These are phyloP conservation scores for Sporopachydermia cereana DNA, from an alignment of 1,139 yeast species.

Conservation along the genomic window DNA sequence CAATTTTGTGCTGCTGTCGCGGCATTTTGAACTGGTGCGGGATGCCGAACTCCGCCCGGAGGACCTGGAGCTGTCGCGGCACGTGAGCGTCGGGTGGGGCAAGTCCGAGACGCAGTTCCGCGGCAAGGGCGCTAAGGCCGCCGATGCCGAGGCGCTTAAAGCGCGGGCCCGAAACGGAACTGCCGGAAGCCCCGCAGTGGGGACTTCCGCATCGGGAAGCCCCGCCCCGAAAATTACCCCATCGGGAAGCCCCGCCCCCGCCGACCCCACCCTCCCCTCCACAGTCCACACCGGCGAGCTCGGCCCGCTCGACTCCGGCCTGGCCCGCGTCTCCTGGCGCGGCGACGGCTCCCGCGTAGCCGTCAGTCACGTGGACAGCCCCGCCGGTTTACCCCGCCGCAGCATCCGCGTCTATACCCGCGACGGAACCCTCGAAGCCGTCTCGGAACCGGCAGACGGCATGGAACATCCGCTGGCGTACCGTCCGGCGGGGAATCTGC, in stretches of 20 bases:
- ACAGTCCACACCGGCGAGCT: slow-evolving; percentile 57
- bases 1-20: slow-evolving; percentile 55
- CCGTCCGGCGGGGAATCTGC: slow-evolving; percentile 85
- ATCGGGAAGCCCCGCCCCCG: slow-evolving; percentile 28
- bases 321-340: slow-evolving; percentile 66
- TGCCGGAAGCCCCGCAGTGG: slow-evolving; percentile 14
- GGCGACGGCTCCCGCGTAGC: slow-evolving; percentile 87
- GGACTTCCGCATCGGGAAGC: slow-evolving; percentile 14
- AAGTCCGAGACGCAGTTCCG: slow-evolving; percentile 92
- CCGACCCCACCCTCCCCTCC: slow-evolving; percentile 89
- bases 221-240: background rate
- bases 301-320: slow-evolving; percentile 40
- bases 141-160: slow-evolving; percentile 44
- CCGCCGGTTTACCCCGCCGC: slow-evolving; percentile 44
- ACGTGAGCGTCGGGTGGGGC: slow-evolving; percentile 99
- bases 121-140: slow-evolving; percentile 85
- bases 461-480: slow-evolving; percentile 66
- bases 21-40: slow-evolving; percentile 69
- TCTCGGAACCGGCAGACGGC: slow-evolving; percentile 84
- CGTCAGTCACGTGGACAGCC: slow-evolving; percentile 49
- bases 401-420: slow-evolving; percentile 75
- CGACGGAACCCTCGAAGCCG: slow-evolving; percentile 69
- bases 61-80: slow-evolving; percentile 65
- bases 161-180: background rate
- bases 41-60: slow-evolving; percentile 48